Conservation (phyloP, 148 eudicot genomes). For the Beta vulgaris region DNA sequence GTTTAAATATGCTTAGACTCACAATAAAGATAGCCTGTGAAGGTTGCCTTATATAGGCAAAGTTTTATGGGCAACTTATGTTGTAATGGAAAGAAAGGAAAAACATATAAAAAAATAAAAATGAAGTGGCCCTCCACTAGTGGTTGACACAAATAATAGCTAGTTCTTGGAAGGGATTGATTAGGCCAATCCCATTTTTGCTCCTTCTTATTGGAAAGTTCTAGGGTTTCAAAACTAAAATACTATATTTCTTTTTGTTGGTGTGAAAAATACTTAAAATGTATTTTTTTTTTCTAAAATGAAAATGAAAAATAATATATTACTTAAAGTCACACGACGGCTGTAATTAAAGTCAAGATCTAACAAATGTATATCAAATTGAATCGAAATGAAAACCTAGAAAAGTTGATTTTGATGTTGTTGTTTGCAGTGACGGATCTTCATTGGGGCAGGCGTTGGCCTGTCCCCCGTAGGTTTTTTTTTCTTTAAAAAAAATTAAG, state of each 20-base stretch:
- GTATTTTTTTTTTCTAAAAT: too few relatives aligned
- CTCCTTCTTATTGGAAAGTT: constrained; percentile 23
- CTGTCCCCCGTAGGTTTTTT: too few relatives aligned
- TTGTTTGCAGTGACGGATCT: too few relatives aligned
- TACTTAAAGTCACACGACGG: too few relatives aligned
- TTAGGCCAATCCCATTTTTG: constrained; percentile 31
- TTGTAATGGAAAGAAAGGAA: constrained; percentile 9
- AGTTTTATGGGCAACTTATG: constrained; percentile 21
- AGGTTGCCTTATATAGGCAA: constrained; percentile 45
- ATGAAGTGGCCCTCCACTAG: constrained; percentile 33
- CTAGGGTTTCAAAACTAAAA: constrained; percentile 17
- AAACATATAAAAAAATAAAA: background rate
- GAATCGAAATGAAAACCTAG: too few relatives aligned
- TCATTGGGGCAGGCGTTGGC: too few relatives aligned
- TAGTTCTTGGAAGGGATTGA: constrained; percentile 29
- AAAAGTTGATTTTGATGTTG: constrained; percentile 18
- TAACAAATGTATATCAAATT: too few relatives aligned
- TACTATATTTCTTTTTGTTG: too few relatives aligned
- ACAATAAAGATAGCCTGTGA: constrained; percentile 17
- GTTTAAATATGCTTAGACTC: constrained; percentile 19
- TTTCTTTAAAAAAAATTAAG: too few relatives aligned
- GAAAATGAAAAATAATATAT: too few relatives aligned
- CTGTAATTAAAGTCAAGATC: too few relatives aligned
- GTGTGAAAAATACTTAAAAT: too few relatives aligned
- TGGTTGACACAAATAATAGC: constrained; percentile 34